Conservation (phyloP, 139 green algal genomes). For the Chlamydomonas schloesseri region DNA sequence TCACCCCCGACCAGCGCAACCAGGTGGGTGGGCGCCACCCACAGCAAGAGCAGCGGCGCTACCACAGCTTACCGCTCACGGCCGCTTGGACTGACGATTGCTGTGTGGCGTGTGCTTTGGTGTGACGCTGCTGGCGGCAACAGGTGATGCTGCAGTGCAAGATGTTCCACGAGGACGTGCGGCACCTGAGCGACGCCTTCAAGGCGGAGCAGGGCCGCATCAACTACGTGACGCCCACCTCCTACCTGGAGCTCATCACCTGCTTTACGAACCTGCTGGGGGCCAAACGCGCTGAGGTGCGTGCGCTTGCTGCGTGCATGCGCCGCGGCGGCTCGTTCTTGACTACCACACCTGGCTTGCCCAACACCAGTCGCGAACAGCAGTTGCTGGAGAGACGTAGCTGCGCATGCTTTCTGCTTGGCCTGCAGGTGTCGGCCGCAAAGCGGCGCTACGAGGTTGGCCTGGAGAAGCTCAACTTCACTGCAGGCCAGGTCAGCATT, state of each 20-base stretch:
- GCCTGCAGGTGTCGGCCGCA: conserved; percentile 57
- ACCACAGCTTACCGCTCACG: neutral
- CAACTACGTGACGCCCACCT: conserved; percentile 89
- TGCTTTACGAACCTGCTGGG: conserved; percentile 75
- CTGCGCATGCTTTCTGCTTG: no score
- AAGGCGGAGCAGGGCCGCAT: conserved; percentile 70
- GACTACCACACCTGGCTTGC: neutral
- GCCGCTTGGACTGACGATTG: no score
- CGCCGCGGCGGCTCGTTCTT: neutral
- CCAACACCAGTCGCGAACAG: no score
- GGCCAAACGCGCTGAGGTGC: conserved; percentile 65
- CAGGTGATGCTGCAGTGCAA: conserved; percentile 62
- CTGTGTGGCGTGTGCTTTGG: no score
- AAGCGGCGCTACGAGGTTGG: conserved; percentile 79
- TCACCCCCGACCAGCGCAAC: conserved; percentile 24
- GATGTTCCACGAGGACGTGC: conserved; percentile 66
- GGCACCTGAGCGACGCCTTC: conserved; percentile 53
- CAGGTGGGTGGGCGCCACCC: neutral
- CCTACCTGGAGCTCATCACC: conserved; percentile 85
- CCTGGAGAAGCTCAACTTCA: conserved; percentile 82
- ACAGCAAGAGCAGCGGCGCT: no score
- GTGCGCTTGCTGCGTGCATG: neutral
- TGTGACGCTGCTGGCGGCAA: no score
- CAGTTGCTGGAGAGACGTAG: no score
- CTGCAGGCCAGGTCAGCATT: conserved; percentile 62